phyloP scores from a whole-genome alignment of 2,329 filamentous ascomycete species.

The Amauroascus niger region DNA sequence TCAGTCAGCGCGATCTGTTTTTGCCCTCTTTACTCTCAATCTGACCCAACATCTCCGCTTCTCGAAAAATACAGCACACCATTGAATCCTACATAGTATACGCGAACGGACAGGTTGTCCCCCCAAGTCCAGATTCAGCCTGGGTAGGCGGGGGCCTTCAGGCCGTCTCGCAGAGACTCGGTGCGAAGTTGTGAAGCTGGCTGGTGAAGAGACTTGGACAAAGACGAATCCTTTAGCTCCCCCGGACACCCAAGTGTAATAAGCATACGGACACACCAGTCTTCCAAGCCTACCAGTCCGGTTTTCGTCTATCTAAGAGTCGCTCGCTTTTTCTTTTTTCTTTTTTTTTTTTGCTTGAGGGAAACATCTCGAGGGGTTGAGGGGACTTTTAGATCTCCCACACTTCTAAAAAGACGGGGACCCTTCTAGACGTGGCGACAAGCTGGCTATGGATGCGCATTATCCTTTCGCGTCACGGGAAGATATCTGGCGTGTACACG shows the following conservation, averaged over 20 bases:
- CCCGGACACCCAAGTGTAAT: background rate
- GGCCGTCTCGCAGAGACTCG: slow-evolving; percentile 28
- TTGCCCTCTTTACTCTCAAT: no score
- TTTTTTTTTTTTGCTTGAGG: no score
- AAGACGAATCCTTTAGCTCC: background rate
- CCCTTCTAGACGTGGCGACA: slow-evolving; percentile 1
- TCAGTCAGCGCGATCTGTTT: no score
- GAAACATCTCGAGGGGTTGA: background rate
- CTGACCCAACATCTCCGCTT: no score
- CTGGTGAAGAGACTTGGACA: slow-evolving; percentile 24
- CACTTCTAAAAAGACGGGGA: background rate
- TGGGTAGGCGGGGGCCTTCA: slow-evolving; percentile 31
- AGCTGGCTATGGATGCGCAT: slow-evolving; percentile 50
- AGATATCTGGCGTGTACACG: slow-evolving; percentile 56
- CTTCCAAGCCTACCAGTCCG: background rate
- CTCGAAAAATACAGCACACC: no score
- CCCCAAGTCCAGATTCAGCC: background rate
- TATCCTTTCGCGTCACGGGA: slow-evolving; percentile 54
- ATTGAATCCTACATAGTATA: no score
- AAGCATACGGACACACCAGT: background rate
- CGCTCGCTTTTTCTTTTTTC: background rate
- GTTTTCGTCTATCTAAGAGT: background rate
- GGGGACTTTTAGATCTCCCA: background rate
- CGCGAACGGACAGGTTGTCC: no score
- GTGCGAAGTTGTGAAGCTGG: slow-evolving; percentile 27